Base-by-base conservation (phyloP, 345 rosid genomes). In the Gossypioides kirkii region DNA sequence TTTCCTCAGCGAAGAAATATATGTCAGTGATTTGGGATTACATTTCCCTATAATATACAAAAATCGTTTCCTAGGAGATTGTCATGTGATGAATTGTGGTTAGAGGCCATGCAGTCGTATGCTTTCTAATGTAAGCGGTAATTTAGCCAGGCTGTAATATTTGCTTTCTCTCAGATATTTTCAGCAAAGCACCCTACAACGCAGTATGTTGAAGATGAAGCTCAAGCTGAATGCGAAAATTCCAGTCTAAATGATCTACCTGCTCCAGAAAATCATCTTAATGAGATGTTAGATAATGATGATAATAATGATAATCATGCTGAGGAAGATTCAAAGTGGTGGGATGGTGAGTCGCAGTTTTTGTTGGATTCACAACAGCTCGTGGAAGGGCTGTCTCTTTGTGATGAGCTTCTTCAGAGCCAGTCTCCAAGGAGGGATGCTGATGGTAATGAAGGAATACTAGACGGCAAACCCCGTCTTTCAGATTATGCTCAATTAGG, bases 311-410 rank as follows among this genome's bases (percentile, higher is more conserved):
- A 86, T 71, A 70, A 81, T 74, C 69, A 67, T 64, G 81, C 61
- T 16, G 96, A 82, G 79, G 97, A 91, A 69, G 85, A 85, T 2
- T 69, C 76, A 13, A 91, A 85, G 74, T 95, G 97, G 98, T 85
- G 89, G 87, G 99, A 92, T 63, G 81, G 90, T 38, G 97, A 78
- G 74, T 91, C 94, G 3, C 96, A 92, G 79, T 74, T 75, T 74
- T 62, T 92, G 77, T 80, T 91, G 85, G 77, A 91, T 74, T 92
- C 99, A 1, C 97, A 95, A 47, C 99, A 95, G 83, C 90, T 95
- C 16, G 98, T 87, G 75, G 98, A 92, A 86, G 93, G 90, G 36
- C 84, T 95, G 74, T 90, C 96, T 76, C 76, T 95, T 50, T 92
- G 97, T 2, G 97, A 87, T 7, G 99, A 95, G 61, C 52, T 95